Evolutionary conservation across 2,329 filamentous ascomycete species (phyloP).

Genomic region (Xylaria sp.): DNA sequence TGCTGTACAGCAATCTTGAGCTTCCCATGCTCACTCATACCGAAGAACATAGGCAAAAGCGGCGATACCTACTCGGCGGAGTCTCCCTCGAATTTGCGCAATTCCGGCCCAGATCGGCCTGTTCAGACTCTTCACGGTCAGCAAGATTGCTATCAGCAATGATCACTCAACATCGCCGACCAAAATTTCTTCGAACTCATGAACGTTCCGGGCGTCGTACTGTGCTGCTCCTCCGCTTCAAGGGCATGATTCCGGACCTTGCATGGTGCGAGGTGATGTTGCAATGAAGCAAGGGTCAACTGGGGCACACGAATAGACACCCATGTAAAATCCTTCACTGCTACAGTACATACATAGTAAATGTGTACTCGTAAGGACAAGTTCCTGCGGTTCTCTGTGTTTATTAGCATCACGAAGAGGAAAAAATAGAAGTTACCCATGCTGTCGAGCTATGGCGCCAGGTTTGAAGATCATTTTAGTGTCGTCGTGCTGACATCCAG

Average conservation of each 20-base stretch:
- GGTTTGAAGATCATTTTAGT: not conserved
- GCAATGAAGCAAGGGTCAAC: not conserved
- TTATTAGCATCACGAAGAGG: not conserved
- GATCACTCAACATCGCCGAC: too few species aligned
- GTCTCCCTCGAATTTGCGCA: too few species aligned
- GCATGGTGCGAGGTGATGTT: not conserved
- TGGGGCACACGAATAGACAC: too few species aligned
- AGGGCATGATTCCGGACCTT: not conserved
- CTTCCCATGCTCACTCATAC: too few species aligned
- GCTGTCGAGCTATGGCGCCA: not conserved
- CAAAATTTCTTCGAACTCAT: too few species aligned
- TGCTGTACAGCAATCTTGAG: too few species aligned
- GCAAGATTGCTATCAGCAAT: too few species aligned
- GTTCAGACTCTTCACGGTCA: too few species aligned
- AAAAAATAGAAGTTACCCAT: not conserved
- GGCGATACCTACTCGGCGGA: too few species aligned
- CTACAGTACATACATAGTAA: not conserved
- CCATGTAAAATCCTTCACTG: not conserved
- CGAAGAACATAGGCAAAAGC: too few species aligned
- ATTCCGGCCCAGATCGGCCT: too few species aligned
- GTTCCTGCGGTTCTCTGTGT: not conserved
- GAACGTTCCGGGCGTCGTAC: not conserved
- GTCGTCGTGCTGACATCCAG: too few species aligned
- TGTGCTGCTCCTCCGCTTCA: not conserved
- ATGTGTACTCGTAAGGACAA: not conserved